Evolutionary conservation across 176 grass and related monocot species (phyloP).

Genomic region (Lolium perenne): DNA sequence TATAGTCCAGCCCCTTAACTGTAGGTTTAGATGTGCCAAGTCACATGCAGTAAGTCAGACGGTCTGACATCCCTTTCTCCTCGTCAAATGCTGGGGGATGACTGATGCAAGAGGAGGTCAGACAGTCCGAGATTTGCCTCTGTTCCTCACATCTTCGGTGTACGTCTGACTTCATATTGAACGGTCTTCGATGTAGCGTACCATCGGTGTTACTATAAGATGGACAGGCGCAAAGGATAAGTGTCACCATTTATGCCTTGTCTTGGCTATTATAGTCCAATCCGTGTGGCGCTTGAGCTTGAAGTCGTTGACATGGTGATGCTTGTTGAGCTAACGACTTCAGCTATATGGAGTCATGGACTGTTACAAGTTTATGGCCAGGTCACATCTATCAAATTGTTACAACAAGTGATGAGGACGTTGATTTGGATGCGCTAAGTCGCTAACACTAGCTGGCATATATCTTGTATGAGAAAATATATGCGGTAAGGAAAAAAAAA

Average conservation of each 20-base stretch:
- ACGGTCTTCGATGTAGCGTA: background rate
- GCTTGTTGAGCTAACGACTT: background rate
- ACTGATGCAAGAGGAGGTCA: background rate
- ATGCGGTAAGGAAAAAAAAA: background rate
- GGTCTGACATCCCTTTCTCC: background rate
- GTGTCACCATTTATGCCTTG: background rate
- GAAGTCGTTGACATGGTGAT: background rate
- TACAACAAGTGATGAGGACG: background rate
- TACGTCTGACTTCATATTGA: background rate
- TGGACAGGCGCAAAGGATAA: background rate
- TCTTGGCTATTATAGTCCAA: background rate
- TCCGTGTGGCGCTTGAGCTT: background rate
- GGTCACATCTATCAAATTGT: constrained; percentile 17
- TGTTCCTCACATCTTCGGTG: background rate
- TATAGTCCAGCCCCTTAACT: background rate
- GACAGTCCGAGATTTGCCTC: background rate
- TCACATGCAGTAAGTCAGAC: background rate
- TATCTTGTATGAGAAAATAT: background rate
- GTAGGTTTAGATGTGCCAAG: background rate
- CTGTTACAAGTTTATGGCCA: background rate
- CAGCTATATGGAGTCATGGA: background rate
- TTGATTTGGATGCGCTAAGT: constrained; percentile 24
- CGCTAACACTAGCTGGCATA: background rate
- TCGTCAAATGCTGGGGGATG: background rate
- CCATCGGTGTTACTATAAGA: background rate